These are phyloP conservation scores for Mallotus japonicus DNA, from an alignment of 441 rosid species.

Conservation along the genomic window DNA sequence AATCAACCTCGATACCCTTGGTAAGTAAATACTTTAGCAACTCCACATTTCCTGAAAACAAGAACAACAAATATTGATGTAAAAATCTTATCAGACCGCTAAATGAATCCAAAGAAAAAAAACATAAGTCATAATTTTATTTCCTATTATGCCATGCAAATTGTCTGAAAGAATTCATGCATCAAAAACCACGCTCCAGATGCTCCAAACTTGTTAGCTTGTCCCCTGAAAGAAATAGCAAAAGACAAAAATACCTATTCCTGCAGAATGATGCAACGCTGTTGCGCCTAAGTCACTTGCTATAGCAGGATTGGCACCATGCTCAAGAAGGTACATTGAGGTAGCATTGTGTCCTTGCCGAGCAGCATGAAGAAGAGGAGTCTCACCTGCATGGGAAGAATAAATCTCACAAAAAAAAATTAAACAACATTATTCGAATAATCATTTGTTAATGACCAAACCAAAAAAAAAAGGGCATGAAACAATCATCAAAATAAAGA, in stretches of 20 bases:
- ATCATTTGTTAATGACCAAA: neutral
- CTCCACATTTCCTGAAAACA: constrained; percentile 62
- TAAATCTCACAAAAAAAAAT: neutral
- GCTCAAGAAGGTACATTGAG: constrained; percentile 70
- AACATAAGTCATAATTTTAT: neutral
- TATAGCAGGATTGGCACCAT: constrained; percentile 64
- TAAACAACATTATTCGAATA: neutral
- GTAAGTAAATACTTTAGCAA: constrained; percentile 62
- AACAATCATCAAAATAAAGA: neutral
- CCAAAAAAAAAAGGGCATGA: neutral
- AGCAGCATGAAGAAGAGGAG: constrained; percentile 91
- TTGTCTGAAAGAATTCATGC: neutral
- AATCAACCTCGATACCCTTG: constrained; percentile 62
- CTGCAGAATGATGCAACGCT: constrained; percentile 88
- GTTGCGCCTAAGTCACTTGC: constrained; percentile 85
- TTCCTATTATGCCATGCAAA: neutral
- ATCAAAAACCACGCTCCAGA: neutral
- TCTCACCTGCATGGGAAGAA: constrained; percentile 59
- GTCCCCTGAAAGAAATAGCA: neutral
- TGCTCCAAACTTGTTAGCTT: constrained; percentile 1
- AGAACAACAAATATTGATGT: constrained; percentile 9
- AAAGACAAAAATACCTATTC: constrained; percentile 49
- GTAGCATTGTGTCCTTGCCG: constrained; percentile 80
- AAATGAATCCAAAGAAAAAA: neutral
- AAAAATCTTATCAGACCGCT: neutral